Base-by-base conservation (phyloP, 345 rosid species). In the Gossypioides kirkii region DNA sequence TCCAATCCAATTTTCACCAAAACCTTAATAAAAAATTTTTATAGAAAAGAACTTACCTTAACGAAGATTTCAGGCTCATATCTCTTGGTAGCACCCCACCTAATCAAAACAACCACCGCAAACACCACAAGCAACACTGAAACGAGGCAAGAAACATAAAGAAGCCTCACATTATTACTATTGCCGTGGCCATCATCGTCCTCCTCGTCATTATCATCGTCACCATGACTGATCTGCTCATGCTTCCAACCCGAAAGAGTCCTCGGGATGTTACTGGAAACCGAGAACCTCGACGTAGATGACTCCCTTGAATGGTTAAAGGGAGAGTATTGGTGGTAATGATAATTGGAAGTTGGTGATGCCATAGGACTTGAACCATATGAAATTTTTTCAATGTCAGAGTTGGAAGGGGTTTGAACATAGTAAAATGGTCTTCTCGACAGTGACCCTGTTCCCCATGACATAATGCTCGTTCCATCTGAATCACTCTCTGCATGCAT, bases 371-470 rank as follows among this genome's bases (percentile, higher is more conserved):
- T 90, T 1, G 98, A 94, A 52, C 94, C 98, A 78, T 84, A 90
- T 0, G 98, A 94, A 98, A 90, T 90, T 76, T 94, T 94, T 85
- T 94, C 97, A 11, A 73, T 90, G 79, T 92, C 98, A 72, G 87
- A 91, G 83, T 92, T 89, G n/a, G 98, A 94, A 0, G 98, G 98
- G 81, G 97, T 94, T 58, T 92, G 98, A 9, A 94, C 98, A 82
- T 92, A 92, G 87, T 92, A 94, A 25, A 90, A 73, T 3, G 93
- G 92, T 76, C 92, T 79, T 32, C 38, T 61, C 97, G 78, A 0
- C 1, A 89, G 90, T 8, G 94, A 86, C 49, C 87, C 78, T 2
- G 89, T 87, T 11, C 79, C 85, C 86, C 92, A 88, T 46, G 89
- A 84, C 3, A 83, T 83, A 11, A 89, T 61, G 72, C 98, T 92